Evolutionary conservation across 1,284 basidiomycete genomes (phyloP), one percentile per base, ranked within the genome.

Genomic region (Termitomyces sp.): DNA sequence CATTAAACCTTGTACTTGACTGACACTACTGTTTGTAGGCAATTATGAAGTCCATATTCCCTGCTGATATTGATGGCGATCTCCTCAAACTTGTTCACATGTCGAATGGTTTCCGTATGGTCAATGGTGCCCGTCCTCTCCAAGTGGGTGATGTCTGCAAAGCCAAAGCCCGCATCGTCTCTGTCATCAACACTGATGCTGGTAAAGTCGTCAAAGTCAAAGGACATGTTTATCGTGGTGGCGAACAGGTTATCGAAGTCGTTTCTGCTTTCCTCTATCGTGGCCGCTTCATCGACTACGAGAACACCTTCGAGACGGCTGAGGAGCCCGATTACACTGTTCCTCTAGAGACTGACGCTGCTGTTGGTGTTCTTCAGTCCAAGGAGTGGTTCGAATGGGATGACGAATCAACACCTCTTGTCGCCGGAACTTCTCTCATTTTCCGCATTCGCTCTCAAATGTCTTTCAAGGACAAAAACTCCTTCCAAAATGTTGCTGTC

Each of bases 301-400:
- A 90, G 69, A 94, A 96, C 75, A 98, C 96, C 1, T 99, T 99
- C 72, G 94, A 98, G 73, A 88, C 87, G 24, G 79, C 87, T 50
- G 88, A 95, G 61, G 93, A 96, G 70, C 84, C 88, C 2, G 92
- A 94, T 63, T 98, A 96, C 70, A 72, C 85, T 44, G 88, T 99
- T 45, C 77, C 85, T 44, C 67, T 98, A 61, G 77, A 80, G 52
- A 86, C 81, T 31, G 88, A 94, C 61, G 89, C 92, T 1, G 84
- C 83, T 43, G 88, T 97, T 60, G 93, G 94, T 50, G 92, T 99
- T 17, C 76, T 99, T 13, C 84, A 91, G 67, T 93, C 92, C 56
- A 99, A 99, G 79, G 91, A 96, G 69, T 99, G 97, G 96, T 96
- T 99, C 72, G 86, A 90, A 55, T 98, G 95, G 96, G 86, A 90